These are phyloP conservation scores for Davidsoniella virescens DNA, from an alignment of 2,329 filamentous ascomycete species.

Conservation along the genomic window DNA sequence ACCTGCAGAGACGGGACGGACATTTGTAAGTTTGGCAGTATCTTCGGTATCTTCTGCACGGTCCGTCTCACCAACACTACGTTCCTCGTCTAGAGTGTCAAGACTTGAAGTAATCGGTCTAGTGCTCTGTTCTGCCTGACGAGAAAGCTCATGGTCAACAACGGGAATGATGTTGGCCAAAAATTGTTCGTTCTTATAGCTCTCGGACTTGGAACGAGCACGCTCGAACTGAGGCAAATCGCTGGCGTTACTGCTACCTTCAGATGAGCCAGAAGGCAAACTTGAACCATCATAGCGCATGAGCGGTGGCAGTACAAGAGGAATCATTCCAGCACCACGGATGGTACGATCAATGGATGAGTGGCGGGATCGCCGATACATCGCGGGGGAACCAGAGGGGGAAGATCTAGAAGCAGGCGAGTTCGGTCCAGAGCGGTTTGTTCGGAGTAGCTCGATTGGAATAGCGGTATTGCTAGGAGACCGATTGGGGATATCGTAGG, in stretches of 20 bases:
- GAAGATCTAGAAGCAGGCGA: constrained; percentile 20
- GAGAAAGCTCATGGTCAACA: no score
- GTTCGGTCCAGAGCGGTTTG: constrained; percentile 28
- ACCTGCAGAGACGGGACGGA: no score
- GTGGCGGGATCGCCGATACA: constrained; percentile 19
- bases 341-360: constrained; percentile 21
- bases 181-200: background rate
- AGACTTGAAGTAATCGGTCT: background rate
- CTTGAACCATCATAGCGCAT: constrained; percentile 16
- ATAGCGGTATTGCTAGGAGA: constrained; percentile 42
- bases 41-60: constrained; percentile 19
- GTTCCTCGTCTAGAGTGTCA: background rate
- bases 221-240: background rate
- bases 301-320: constrained; percentile 20
- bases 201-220: constrained; percentile 2
- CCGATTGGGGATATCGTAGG: constrained; percentile 15
- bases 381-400: constrained; percentile 3
- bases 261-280: constrained; percentile 1
- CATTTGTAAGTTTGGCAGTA: no score
- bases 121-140: no score
- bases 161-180: no score
- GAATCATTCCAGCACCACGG: constrained; percentile 14
- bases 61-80: background rate
- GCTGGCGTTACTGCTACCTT: background rate
- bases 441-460: constrained; percentile 38